Conservation (phyloP, 345 rosid species). For the Atalantia buxifolia region DNA sequence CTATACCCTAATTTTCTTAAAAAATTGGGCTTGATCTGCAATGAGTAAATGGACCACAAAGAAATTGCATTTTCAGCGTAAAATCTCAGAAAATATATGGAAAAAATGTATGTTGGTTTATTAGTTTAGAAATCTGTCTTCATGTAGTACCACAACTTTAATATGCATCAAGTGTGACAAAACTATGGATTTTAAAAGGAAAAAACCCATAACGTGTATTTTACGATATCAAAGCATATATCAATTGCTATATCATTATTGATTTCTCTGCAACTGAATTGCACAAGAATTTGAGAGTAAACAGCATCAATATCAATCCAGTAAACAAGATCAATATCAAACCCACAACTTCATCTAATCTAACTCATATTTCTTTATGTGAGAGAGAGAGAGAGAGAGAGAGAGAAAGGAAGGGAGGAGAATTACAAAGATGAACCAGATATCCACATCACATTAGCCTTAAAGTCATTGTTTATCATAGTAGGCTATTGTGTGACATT, state of each 20-base stretch:
- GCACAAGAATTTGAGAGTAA: neutral
- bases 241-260: neutral
- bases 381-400: too few relatives aligned
- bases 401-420: too few relatives aligned
- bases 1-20: too few relatives aligned
- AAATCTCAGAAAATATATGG: too few relatives aligned
- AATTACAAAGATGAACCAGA: too few relatives aligned
- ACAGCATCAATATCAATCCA: neutral
- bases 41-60: too few relatives aligned
- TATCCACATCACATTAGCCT: neutral
- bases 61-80: too few relatives aligned
- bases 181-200: neutral
- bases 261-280: too few relatives aligned
- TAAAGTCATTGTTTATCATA: neutral
- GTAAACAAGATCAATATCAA: neutral
- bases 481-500: neutral
- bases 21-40: too few relatives aligned
- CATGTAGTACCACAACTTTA: neutral
- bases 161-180: neutral
- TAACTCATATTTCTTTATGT: neutral
- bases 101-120: neutral
- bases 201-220: neutral
- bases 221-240: neutral
- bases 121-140: neutral
- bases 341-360: neutral